These are phyloP conservation scores for Chytridium lagenaria DNA, from an alignment of 371 early-diverging fungal genomes.

Conservation along the genomic window DNA sequence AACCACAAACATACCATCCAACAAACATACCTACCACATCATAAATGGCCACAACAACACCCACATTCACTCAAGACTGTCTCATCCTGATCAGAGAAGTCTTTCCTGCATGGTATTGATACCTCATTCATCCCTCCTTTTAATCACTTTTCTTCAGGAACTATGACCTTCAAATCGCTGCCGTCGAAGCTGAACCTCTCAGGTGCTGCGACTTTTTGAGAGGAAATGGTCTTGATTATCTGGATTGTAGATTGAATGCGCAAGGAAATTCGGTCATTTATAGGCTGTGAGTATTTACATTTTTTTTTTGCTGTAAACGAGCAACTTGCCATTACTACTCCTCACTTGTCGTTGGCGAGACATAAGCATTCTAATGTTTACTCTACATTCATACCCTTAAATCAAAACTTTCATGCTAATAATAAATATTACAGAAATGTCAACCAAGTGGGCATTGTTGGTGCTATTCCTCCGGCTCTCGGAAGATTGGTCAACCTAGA, in stretches of 20 bases:
- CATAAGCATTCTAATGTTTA: no score
- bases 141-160: neutral
- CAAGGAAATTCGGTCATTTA: neutral
- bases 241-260: neutral
- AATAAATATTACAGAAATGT: slow-evolving; percentile 3
- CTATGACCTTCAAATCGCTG: neutral
- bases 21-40: no score
- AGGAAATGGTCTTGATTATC: neutral
- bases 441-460: neutral
- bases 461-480: slow-evolving; percentile 4
- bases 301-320: neutral
- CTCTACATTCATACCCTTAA: no score
- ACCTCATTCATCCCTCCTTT: neutral
- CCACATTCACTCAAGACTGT: slow-evolving; percentile 6
- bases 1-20: no score
- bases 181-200: neutral
- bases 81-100: neutral
- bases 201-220: neutral
- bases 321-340: no score
- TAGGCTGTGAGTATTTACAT: neutral
- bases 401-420: no score
- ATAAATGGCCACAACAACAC: no score
- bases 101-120: slow-evolving; percentile 6
- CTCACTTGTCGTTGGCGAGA: no score
- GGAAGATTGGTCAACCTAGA: neutral